phyloP scores from a whole-genome alignment of 345 rosid species.

The Lumnitzera littorea region DNA sequence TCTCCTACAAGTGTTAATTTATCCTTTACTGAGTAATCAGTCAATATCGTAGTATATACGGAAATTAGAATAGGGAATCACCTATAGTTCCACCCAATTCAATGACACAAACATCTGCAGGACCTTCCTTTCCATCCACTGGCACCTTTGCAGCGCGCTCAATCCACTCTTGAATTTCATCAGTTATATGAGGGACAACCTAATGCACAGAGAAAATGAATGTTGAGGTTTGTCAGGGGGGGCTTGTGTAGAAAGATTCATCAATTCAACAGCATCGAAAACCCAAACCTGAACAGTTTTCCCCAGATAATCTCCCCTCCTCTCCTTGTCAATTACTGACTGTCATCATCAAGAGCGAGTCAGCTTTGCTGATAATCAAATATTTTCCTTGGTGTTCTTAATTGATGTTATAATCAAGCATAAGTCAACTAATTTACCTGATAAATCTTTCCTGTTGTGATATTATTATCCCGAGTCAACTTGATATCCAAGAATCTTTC shows the following conservation, averaged over 20 bases:
- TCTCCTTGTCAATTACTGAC: conserved; percentile 86
- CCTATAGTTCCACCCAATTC: conserved; percentile 99
- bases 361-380: too few relatives aligned
- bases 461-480: conserved; percentile 82
- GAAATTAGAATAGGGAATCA: conserved; percentile 13
- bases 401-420: too few relatives aligned
- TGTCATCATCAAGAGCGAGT: conserved; percentile 14
- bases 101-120: conserved; percentile 95
- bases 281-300: conserved; percentile 84
- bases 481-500: conserved; percentile 86
- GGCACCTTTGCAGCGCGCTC: conserved; percentile 79
- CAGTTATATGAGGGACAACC: conserved; percentile 98
- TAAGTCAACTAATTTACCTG: conserved; percentile 32
- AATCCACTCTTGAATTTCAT: conserved; percentile 97
- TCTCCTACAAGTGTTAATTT: conserved; percentile 54
- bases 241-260: background rate
- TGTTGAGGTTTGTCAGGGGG: background rate
- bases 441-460: conserved; percentile 89
- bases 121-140: conserved; percentile 77
- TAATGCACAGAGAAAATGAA: conserved; percentile 17
- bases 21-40: background rate
- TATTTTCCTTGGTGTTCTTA: too few relatives aligned
- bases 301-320: conserved; percentile 94
- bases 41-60: conserved; percentile 1
- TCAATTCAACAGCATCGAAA: background rate